Base-by-base conservation (phyloP, 2,329 filamentous ascomycete species). In the Nigrospora osmanthi region DNA sequence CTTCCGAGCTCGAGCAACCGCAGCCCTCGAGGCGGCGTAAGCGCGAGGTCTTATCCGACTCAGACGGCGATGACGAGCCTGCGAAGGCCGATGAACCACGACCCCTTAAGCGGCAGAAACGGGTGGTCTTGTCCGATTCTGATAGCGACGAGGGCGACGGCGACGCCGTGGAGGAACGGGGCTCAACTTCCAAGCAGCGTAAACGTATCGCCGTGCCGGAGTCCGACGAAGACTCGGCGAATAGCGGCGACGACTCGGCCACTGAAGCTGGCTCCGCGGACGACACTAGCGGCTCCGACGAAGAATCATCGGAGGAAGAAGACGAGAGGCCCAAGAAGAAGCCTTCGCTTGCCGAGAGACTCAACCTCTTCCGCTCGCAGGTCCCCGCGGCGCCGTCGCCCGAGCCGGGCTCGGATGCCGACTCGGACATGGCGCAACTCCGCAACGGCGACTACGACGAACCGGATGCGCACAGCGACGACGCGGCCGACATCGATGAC, bases 381-480 rank as follows among this genome's bases (percentile, higher is more conserved):
- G 40, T 42, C 4, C 40, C 40, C n/a, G 17, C 16, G 4, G 33
- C 33, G 6, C 33, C 40, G 12, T 42, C 40, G 17, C 40, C 40
- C n/a, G 33, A 36, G n/a, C 13, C 40, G 6, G 40, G 33, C 33
- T 42, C 40, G 3, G 33, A 42, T 6, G 17, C 33, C 16, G 40
- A 42, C 16, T 35, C 32, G 17, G 40, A 42, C 11, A 42, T 42
- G 40, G 40, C 17, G 35, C 40, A 42, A 23, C 33, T 42, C 32
- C 32, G 33, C 33, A 36, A 36, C 12, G 33, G 32, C 10, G 40
- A 36, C 19, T 35, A 36, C n/a, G 40, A 42, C 10, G 40, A 42
- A 23, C 40, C 40, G 11, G 35, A 30, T 17, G 40, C 17, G 7
- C 32, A 42, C n/a, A 30, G 32, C 2, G 35, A 42, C 40, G 40